Conservation (phyloP, 805 yeast genomes). For the Kregervanrija pseudodelftensis region DNA sequence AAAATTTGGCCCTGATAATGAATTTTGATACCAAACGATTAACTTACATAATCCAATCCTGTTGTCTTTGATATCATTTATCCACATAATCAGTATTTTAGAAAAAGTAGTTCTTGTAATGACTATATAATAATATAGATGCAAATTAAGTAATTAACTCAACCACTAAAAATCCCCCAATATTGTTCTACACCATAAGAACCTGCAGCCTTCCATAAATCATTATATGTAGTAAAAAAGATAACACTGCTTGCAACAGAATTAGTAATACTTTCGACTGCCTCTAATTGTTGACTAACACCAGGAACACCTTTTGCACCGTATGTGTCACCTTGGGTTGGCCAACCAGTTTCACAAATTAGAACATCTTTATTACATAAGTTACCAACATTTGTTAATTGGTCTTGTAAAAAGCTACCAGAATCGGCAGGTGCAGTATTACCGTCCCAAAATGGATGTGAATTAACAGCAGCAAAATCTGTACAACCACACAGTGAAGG, state of each 20-base stretch:
- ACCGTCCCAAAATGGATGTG: conserved; percentile 64
- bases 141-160: background rate
- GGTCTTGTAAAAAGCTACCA: conserved; percentile 45
- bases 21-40: too few species aligned
- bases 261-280: conserved; percentile 42
- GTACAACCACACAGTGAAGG: conserved; percentile 46
- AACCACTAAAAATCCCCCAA: conserved; percentile 42
- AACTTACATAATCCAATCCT: too few species aligned
- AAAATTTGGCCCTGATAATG: too few species aligned
- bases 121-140: too few species aligned
- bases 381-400: conserved; percentile 37
- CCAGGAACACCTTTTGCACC: conserved; percentile 50
- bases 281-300: conserved; percentile 41
- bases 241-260: conserved; percentile 42
- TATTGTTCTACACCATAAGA: conserved; percentile 50
- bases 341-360: conserved; percentile 68
- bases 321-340: conserved; percentile 48
- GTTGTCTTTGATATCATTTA: too few species aligned
- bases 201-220: conserved; percentile 56
- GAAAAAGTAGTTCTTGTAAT: too few species aligned
- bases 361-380: conserved; percentile 48
- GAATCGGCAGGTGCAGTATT: conserved; percentile 41
- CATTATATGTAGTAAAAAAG: conserved; percentile 56
- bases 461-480: conserved; percentile 60
- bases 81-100: too few species aligned